A percentile compares a stretch with the other conserved stretches of the same genome.
phyloP scores from a whole-genome alignment of 2,329 filamentous ascomycete species.

The Alternaria rosae region DNA sequence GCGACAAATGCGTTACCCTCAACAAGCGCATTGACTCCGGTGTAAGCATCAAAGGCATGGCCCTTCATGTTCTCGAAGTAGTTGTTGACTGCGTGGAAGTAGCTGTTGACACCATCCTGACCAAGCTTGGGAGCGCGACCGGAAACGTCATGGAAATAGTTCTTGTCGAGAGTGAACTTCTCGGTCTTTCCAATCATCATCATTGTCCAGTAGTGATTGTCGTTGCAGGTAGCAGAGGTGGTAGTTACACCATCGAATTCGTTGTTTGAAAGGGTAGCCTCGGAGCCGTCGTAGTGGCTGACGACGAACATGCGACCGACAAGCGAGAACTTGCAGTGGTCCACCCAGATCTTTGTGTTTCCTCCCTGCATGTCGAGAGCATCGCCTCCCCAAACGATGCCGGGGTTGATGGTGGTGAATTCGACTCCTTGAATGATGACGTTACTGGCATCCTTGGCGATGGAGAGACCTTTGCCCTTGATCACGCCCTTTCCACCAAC shows the following conservation, averaged over 20 bases:
- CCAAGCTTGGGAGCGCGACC: constrained; percentile 56
- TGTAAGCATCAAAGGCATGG: constrained; percentile 53
- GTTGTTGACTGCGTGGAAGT: constrained; percentile 39
- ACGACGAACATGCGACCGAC: constrained; percentile 57
- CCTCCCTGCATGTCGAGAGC: constrained; percentile 47
- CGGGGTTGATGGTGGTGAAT: constrained; percentile 49
- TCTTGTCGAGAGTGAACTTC: constrained; percentile 53
- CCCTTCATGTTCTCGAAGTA: constrained; percentile 52
- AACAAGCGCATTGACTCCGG: constrained; percentile 34
- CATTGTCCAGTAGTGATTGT: constrained; percentile 58
- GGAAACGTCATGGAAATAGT: constrained; percentile 56
- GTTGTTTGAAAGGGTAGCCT: constrained; percentile 58
- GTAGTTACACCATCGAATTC: constrained; percentile 55
- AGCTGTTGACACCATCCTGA: constrained; percentile 36
- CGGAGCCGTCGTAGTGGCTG: constrained; percentile 43
- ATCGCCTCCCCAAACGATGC: constrained; percentile 52
- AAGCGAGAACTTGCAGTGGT: constrained; percentile 52
- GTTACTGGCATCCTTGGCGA: constrained; percentile 45
- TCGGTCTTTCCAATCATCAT: constrained; percentile 53
- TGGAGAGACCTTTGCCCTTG: constrained; percentile 52
- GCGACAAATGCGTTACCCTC: constrained; percentile 58
- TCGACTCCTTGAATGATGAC: constrained; percentile 53
- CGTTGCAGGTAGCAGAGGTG: constrained; percentile 56
- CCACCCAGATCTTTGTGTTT: constrained; percentile 49
- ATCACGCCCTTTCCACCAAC: constrained; percentile 50